Evolutionary conservation across 2,329 filamentous ascomycete species (phyloP).

Genomic region (Diaporthe helianthi): DNA sequence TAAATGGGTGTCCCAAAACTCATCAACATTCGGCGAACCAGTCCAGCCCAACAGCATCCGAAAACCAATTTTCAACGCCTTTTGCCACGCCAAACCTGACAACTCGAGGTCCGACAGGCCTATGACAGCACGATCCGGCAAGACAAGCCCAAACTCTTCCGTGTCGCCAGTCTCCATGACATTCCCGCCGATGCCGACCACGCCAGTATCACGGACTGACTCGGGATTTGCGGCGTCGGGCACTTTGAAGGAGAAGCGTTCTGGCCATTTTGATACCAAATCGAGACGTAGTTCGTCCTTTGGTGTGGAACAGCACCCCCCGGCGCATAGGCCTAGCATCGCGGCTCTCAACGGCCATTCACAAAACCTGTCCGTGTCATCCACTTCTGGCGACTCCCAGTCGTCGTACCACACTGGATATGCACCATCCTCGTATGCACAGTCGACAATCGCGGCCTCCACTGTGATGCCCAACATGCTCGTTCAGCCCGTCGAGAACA

Average conservation of each 20-base stretch:
- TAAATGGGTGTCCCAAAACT: constrained; percentile 89
- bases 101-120: constrained; percentile 75
- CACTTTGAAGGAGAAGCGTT: constrained; percentile 91
- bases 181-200: constrained; percentile 78
- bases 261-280: constrained; percentile 82
- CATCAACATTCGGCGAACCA: constrained; percentile 80
- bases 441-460: constrained; percentile 84
- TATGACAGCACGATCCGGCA: constrained; percentile 72
- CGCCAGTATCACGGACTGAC: constrained; percentile 86
- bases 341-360: constrained; percentile 76
- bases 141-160: constrained; percentile 67
- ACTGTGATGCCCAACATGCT: constrained; percentile 88
- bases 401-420: constrained; percentile 75
- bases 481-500: constrained; percentile 79
- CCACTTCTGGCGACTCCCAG: constrained; percentile 67
- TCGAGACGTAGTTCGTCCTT: constrained; percentile 95
- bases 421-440: constrained; percentile 83
- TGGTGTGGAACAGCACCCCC: constrained; percentile 73
- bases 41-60: constrained; percentile 58
- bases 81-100: constrained; percentile 77
- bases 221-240: constrained; percentile 88
- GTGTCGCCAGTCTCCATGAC: constrained; percentile 79
- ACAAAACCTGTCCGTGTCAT: constrained; percentile 64
- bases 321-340: constrained; percentile 70
- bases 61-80: constrained; percentile 87